Evolutionary conservation across 352 stramenopile genomes (phyloP), one percentile per base, ranked within the genome.

Genomic region (Phytophthora idaei): DNA sequence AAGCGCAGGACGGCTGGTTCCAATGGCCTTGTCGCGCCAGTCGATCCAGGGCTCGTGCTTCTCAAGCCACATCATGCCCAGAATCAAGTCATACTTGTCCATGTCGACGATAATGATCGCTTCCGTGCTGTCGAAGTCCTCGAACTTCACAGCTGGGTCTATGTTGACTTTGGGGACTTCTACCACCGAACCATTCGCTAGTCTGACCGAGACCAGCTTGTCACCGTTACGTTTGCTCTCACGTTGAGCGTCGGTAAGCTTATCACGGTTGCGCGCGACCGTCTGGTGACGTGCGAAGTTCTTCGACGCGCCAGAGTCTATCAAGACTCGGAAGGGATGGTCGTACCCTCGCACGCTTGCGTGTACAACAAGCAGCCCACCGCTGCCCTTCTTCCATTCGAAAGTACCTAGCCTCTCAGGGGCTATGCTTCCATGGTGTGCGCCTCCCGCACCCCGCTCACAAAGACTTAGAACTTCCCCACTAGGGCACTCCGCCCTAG

Each of bases 401-500:
- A 69, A 46, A 66, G 48, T 53, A 10, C 42, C 27, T 0, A 61
- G 9, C 28, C 49, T 44, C 48, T 58, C 56, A 64, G 59, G 69
- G 59, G 56, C 62, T 64, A 65, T 58, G n/a, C 27, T 54, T 39
- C 14, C 47, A 48, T 62, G 42, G 47, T 45, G 31, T 11, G 45
- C 47, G 36, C 57, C 14, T 39, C 41, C 54, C 31, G 42, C 29
- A 32, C 55, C 28, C 42, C 54, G 1, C 25, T 62, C 51, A 59
- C 29, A 48, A 64, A 25, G 47, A 62, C 58, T 44, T 25, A 54
- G 61, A 45, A 34, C 12, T 53, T 61, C 56, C 54, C 58, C 54
- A 73, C 66, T 61, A 71, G 62, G 65, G 48, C 46, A 47, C 50
- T 57, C 53, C 54, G 66, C 59, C 47, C 67, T 76, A 76, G 59